phyloP scores from a whole-genome alignment of 129 eudicot genomes.

The Flaveria robusta region DNA sequence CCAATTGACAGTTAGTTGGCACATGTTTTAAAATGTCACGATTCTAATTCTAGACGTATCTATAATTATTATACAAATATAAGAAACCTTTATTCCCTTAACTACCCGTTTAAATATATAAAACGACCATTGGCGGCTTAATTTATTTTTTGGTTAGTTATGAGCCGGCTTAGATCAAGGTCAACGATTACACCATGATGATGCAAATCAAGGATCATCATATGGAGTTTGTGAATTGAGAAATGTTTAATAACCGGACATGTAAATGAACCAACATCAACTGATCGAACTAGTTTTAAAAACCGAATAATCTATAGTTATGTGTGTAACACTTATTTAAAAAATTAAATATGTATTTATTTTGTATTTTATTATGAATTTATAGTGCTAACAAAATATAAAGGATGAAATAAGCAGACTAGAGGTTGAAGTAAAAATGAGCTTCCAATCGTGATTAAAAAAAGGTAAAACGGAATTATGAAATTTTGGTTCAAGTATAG shows the following conservation, averaged over 20 bases:
- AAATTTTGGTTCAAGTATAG: too few relatives aligned
- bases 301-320: too few relatives aligned
- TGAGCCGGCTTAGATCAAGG: not conserved
- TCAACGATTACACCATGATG: conserved; percentile 12
- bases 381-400: too few relatives aligned
- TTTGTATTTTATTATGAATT: too few relatives aligned
- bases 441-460: too few relatives aligned
- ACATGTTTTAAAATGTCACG: not conserved
- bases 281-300: too few relatives aligned
- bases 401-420: too few relatives aligned
- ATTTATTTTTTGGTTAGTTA: not conserved
- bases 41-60: not conserved
- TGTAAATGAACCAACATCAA: too few relatives aligned
- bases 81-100: not conserved
- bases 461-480: too few relatives aligned
- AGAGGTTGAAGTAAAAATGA: too few relatives aligned
- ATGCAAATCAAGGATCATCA: conserved; percentile 25
- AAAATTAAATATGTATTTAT: too few relatives aligned
- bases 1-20: not conserved
- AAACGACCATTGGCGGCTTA: not conserved
- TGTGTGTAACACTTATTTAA: too few relatives aligned
- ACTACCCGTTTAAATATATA: not conserved
- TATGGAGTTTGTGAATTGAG: not conserved
- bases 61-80: not conserved
- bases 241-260: not conserved